A percentile compares a stretch with the other conserved stretches of the same genome.
Evolutionary conservation across 2,329 filamentous ascomycete species (phyloP).

Genomic region (Cladosporium sp.): DNA sequence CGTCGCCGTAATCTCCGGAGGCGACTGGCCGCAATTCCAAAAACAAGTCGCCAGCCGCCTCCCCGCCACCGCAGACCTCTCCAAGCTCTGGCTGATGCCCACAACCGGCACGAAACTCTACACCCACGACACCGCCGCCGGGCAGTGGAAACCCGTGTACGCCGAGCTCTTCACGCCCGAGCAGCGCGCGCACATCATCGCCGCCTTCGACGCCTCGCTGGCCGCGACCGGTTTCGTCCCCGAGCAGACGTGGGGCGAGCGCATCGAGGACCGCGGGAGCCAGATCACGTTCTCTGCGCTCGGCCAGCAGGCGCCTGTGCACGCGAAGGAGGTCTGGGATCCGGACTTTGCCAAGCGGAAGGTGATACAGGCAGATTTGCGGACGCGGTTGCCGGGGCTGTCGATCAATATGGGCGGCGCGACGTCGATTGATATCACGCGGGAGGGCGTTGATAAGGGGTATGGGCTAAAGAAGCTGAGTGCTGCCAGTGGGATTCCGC

Average conservation of each 20-base stretch:
- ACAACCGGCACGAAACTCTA: conserved; percentile 40
- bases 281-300: conserved; percentile 40
- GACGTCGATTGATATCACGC: conserved; percentile 37
- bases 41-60: conserved; percentile 37
- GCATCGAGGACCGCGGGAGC: conserved; percentile 38
- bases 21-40: conserved; percentile 39
- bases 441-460: conserved; percentile 35
- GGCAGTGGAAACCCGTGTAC: conserved; percentile 30
- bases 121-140: conserved; percentile 20
- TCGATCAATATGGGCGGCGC: conserved; percentile 39
- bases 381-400: conserved; percentile 30
- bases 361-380: conserved; percentile 34
- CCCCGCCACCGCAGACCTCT: conserved; percentile 30
- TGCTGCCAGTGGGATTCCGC: conserved; percentile 28
- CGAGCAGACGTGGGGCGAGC: conserved; percentile 34
- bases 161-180: conserved; percentile 35
- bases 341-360: conserved; percentile 36
- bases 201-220: conserved; percentile 31
- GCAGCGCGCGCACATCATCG: conserved; percentile 13
- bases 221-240: conserved; percentile 33
- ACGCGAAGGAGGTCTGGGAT: conserved; percentile 35
- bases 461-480: conserved; percentile 25
- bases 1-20: conserved; percentile 38
- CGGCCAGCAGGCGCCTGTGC: conserved; percentile 35
- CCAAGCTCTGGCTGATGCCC: conserved; percentile 39